Base-by-base conservation (phyloP, 2,329 filamentous ascomycete genomes). In the Endoconidiophora laricicola region DNA sequence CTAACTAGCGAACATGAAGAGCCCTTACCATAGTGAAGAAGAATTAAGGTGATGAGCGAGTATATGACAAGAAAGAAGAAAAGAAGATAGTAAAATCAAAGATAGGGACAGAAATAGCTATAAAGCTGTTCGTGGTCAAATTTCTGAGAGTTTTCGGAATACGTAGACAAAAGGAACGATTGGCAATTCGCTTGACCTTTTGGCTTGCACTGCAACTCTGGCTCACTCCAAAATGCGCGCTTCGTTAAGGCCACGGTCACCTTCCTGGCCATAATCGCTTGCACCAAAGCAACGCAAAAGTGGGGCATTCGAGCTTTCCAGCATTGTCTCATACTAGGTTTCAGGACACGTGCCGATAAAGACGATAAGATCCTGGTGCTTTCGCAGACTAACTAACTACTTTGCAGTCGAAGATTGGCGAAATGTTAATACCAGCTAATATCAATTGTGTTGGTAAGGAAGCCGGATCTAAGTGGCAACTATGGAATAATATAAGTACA, bases 231-330 rank as follows among this genome's bases (percentile, higher is more conserved):
- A 39, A 16, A 46, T 46, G 44, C 44, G 33, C 44, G 20, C 36
- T 39, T 20, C 37, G 44, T 46, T 16, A 46, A 46, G 44, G 44
- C 44, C 44, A 46, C 44, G 44, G 44, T 46, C 44, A 46, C 44
- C 38, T 24, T 46, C 38, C 44, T 39, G 9, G 9, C 29, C 29
- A 33, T 12, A 33, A 23, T 39, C 38, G 18, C n/a, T 7, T 24
- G 20, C 10, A 2, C 20, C 18, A 46, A 24, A 3, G 18, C 44
- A 46, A 46, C 44, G 6, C 6, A 24, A 38, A 18, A 24, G 33
- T 46, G 44, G 44, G 44, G 10, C 18, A 18, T 3, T 1, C 6
- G 12, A 1, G 44, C 29, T 33, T 33, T 7, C 9, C 12, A 3
- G 29, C 7, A 9, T 12, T 1, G 29, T 33, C 29, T 33, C 9